These are phyloP conservation scores for Lobosporangium transversale DNA, from an alignment of 192 early-diverging fungal genomes.

Conservation along the genomic window DNA sequence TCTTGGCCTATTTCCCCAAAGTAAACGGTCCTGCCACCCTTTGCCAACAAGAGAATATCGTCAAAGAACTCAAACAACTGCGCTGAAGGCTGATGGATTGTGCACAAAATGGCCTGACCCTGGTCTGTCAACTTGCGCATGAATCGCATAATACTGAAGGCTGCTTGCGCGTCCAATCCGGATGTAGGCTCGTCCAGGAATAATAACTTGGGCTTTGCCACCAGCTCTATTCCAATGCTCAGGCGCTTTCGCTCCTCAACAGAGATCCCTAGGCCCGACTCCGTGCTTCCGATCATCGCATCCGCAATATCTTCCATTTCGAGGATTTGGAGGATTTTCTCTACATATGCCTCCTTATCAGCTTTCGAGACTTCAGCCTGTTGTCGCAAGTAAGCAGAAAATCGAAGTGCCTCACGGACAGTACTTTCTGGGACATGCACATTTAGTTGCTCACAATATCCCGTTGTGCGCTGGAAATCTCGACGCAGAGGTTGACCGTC, in stretches of 20 bases:
- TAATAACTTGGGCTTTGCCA: conserved; percentile 80
- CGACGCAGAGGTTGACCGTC: conserved; percentile 63
- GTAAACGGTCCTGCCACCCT: conserved; percentile 83
- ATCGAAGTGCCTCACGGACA: conserved; percentile 79
- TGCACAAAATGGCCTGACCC: conserved; percentile 79
- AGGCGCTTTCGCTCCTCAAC: conserved; percentile 91
- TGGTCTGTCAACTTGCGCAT: conserved; percentile 71
- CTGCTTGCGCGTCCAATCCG: conserved; percentile 82
- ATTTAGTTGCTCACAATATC: conserved; percentile 89
- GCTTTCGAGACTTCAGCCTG: conserved; percentile 69
- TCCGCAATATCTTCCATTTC: conserved; percentile 79
- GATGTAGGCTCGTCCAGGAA: conserved; percentile 94
- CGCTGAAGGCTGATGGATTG: conserved; percentile 89
- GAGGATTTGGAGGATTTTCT: conserved; percentile 79
- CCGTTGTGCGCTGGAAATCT: conserved; percentile 76
- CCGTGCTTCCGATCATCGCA: conserved; percentile 77
- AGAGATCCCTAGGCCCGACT: conserved; percentile 79
- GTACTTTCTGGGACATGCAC: conserved; percentile 80
- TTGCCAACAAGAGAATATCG: conserved; percentile 79
- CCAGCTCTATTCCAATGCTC: conserved; percentile 86
- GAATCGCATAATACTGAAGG: conserved; percentile 79
- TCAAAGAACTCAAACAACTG: conserved; percentile 88
- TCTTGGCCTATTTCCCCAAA: conserved; percentile 82
- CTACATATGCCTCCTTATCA: conserved; percentile 79
- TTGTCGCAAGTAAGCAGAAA: conserved; percentile 81